Evolutionary conservation across 202 grass and related monocot species (phyloP), one percentile per base, ranked within the genome.

Genomic region (Cymbopogon flexuosus): DNA sequence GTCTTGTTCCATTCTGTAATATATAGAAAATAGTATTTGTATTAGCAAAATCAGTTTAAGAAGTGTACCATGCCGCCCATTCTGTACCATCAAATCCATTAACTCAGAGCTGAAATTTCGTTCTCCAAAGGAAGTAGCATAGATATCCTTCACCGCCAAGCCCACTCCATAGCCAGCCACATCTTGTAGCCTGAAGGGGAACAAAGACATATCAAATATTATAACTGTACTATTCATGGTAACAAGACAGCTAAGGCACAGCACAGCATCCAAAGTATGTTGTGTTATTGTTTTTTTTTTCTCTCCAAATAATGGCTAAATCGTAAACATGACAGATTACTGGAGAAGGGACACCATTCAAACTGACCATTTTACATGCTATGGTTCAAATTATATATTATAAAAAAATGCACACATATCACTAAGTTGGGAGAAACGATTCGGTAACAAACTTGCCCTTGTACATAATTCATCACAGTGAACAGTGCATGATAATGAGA

Each of bases 81-180:
- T n/a, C 72, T 93, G 10, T 21, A 86, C 65, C 95, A 98, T 88
- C 73, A 94, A 80, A 10, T 87, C 76, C 30, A 88, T 43, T 19
- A 98, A 51, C 27, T 81, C 42, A 51, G 88, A 83, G 4, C 61
- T 0, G 0, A 93, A 86, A 83, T 77, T 86, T 2, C 95, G 88
- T 68, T 87, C 83, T 76, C 64, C 88, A 27, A 98, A 98, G 40
- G 95, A 88, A 72, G 76, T 13, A 49, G 68, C 68, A 73, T 84
- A 98, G 40, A 98, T 98, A 45, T 85, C 76, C 75, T 81, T 94
- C 46, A 91, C 92, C 63, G 95, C 92, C 86, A 98, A 78, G 66
- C 77, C 88, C 65, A 98, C 95, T 76, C 95, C 90, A 89, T 98
- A 98, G 81, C 95, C 95, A 86, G 88, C 90, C 59, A 98, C 62